Evolutionary conservation across 2,329 filamentous ascomycete species (phyloP), one percentile per base, ranked within the genome.

Genomic region (Geosmithia putterillii): DNA sequence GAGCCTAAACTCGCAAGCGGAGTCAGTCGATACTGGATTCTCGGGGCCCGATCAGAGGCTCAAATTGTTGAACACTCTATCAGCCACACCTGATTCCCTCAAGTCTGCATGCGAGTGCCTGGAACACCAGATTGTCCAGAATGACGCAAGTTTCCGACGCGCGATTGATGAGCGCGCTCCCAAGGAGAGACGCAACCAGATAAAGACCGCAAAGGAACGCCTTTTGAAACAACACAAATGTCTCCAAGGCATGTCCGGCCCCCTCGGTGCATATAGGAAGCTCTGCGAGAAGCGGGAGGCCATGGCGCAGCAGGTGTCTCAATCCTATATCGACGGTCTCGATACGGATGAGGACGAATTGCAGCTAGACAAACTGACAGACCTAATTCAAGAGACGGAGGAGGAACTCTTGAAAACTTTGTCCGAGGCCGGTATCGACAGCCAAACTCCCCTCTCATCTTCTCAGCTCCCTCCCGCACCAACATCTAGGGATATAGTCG

Each of bases 301-400:
- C 6, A 54, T 78, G 19, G 60, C 71, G 1, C 56, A 65, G 40
- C 60, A 64, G 42, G 66, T 78, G 41, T 63, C 64, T 3, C 60
- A 70, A 45, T 69, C 69, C 1, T 79, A 76, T 47, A 65, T 64
- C 14, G 64, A 72, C 9, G 66, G 66, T 20, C 53, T 69, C 14
- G 67, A 76, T 40, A 76, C 69, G 1, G 66, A 70, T 2, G 66
- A 70, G 9, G 70, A 74, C 19, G 73, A 78, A 50, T 52, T 55
- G 28, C 64, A 60, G 36, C 57, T 77, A 8, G 71, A 76, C 45
- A 61, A 68, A 32, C 52, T 78, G 34, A 64, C 65, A 10, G 62
- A 62, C 41, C 53, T 64, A 42, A 57, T 76, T 14, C 63, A 67
- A 45, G 52, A 58, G 34, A 64, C 64, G 46, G 71, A 74, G 48